Percentiles rank a stretch among this genome's conserved stretches.
Conservation (phyloP, 805 yeast genomes). For the Priceomyces melissophilus region DNA sequence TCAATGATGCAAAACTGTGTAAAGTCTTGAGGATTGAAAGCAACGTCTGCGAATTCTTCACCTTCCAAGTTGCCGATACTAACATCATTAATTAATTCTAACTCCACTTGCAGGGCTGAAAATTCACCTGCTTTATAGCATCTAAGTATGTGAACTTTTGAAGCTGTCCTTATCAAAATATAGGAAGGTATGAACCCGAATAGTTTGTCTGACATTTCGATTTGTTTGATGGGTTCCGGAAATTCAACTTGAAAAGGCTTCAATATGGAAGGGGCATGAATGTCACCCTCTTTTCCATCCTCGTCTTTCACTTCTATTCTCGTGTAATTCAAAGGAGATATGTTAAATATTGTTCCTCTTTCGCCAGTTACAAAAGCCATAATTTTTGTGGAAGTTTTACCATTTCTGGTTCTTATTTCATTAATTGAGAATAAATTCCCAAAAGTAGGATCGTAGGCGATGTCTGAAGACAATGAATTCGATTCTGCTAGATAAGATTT, state of each 20-base stretch:
- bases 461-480: slow-evolving; percentile 17
- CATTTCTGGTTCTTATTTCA: slow-evolving; percentile 10
- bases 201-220: slow-evolving; percentile 26
- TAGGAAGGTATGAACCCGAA: slow-evolving; percentile 20
- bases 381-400: slow-evolving; percentile 6
- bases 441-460: slow-evolving; percentile 34
- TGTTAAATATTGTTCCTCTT: slow-evolving; percentile 24
- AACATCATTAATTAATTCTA: slow-evolving; percentile 16
- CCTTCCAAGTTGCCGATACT: slow-evolving; percentile 20
- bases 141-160: slow-evolving; percentile 29
- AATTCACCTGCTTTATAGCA: slow-evolving; percentile 12
- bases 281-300: slow-evolving; percentile 10
- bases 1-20: slow-evolving; percentile 45
- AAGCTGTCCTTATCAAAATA: slow-evolving; percentile 37
- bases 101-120: slow-evolving; percentile 5
- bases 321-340: slow-evolving; percentile 15
- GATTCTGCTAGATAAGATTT: slow-evolving; percentile 22
- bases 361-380: slow-evolving; percentile 30
- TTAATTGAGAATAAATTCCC: slow-evolving; percentile 18
- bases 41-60: slow-evolving; percentile 42
- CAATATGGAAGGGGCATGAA: slow-evolving; percentile 8
- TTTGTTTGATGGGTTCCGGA: slow-evolving; percentile 38
- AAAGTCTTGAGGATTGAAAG: slow-evolving; percentile 42
- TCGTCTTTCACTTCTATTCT: slow-evolving; percentile 2
- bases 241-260: slow-evolving; percentile 19